Percentiles rank a stretch among this genome's conserved stretches.
phyloP scores from a whole-genome alignment of 192 early-diverging fungal species.

The Coemansia sp. region DNA sequence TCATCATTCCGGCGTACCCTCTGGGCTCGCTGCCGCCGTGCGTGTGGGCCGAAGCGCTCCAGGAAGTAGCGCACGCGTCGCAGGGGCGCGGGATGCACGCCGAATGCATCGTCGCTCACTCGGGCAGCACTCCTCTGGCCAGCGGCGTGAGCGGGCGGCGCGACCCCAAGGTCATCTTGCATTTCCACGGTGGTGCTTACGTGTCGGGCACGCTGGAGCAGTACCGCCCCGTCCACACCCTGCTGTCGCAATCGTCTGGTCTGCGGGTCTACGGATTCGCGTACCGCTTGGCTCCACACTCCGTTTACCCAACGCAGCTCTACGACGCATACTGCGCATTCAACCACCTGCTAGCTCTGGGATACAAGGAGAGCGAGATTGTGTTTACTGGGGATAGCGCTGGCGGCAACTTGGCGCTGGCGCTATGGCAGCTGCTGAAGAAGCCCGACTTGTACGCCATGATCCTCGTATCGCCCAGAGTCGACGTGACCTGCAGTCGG shows the following conservation, averaged over 20 bases:
- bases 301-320: slow-evolving; percentile 80
- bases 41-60: slow-evolving; percentile 12
- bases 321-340: slow-evolving; percentile 83
- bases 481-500: slow-evolving; percentile 25
- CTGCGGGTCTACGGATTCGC: slow-evolving; percentile 57
- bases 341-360: slow-evolving; percentile 55
- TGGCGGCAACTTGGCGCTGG: slow-evolving; percentile 48
- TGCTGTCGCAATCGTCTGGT: slow-evolving; percentile 55
- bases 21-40: neutral
- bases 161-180: slow-evolving; percentile 53
- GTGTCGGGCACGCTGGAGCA: slow-evolving; percentile 39
- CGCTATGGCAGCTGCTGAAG: slow-evolving; percentile 33
- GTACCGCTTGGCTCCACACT: slow-evolving; percentile 83
- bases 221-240: slow-evolving; percentile 44
- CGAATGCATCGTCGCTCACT: slow-evolving; percentile 5
- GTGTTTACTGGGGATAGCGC: slow-evolving; percentile 52
- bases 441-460: neutral
- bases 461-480: slow-evolving; percentile 39
- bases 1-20: neutral
- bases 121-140: neutral
- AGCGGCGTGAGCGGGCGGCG: neutral
- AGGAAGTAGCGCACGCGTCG: neutral
- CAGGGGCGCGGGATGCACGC: neutral
- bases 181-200: slow-evolving; percentile 80
- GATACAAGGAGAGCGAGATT: slow-evolving; percentile 16